Percentiles rank a stretch among this genome's conserved stretches.
Conservation (phyloP, 169 alveolate genomes). For the Eimeria sp. region DNA sequence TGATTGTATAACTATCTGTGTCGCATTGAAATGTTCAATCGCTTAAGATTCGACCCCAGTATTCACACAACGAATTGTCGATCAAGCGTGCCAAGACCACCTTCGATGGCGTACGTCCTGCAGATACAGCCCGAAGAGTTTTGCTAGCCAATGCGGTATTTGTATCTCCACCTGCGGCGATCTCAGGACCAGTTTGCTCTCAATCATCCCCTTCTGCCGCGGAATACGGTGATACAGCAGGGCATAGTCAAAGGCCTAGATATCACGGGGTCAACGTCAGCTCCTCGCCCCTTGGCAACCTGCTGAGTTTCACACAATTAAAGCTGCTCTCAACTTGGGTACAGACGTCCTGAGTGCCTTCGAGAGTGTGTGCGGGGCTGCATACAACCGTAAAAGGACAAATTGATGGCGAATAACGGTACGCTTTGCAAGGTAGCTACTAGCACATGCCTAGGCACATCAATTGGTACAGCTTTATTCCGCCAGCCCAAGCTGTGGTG, state of each 20-base stretch:
- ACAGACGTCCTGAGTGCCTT: not conserved
- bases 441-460: not conserved
- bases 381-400: not conserved
- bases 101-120: not conserved
- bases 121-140: no score
- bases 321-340: not conserved
- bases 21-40: not conserved
- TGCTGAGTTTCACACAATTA: no score
- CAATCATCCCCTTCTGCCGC: not conserved
- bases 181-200: not conserved
- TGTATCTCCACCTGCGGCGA: no score
- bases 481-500: not conserved
- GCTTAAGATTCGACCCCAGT: not conserved
- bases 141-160: no score
- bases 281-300: not conserved
- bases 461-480: not conserved
- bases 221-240: not conserved
- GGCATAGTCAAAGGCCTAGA: not conserved
- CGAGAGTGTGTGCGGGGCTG: not conserved
- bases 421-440: not conserved
- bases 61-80: not conserved
- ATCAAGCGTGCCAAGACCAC: not conserved
- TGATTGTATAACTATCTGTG: not conserved
- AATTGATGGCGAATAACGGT: not conserved
- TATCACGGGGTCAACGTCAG: not conserved